These are phyloP conservation scores for Mycena crocata DNA, from an alignment of 768 basidiomycete species.

Conservation along the genomic window DNA sequence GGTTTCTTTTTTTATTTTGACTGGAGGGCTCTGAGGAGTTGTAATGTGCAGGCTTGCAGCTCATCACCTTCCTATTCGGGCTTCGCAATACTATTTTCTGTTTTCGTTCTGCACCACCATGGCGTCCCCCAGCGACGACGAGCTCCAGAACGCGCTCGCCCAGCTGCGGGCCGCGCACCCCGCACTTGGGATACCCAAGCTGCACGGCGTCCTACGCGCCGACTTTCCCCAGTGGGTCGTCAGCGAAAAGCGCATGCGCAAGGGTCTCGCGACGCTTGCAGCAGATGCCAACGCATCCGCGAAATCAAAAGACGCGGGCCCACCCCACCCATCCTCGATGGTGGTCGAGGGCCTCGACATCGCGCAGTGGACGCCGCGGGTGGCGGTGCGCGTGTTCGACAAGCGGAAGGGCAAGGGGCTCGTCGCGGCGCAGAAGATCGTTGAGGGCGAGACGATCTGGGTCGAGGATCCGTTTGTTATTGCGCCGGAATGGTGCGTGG, in stretches of 20 bases:
- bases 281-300: not conserved
- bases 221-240: slow-evolving; percentile 51
- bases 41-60: no score
- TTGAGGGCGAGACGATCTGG: slow-evolving; percentile 83
- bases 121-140: slow-evolving; percentile 67
- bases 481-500: slow-evolving; percentile 80
- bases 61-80: no score
- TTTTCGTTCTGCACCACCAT: not conserved
- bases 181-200: slow-evolving; percentile 30
- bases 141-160: slow-evolving; percentile 66
- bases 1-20: no score
- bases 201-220: not conserved
- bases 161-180: slow-evolving; percentile 69
- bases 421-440: slow-evolving; percentile 74
- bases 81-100: no score
- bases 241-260: slow-evolving; percentile 85
- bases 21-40: no score
- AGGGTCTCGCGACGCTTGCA: slow-evolving; percentile 60
- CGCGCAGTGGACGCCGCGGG: slow-evolving; percentile 68
- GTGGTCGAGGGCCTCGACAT: slow-evolving; percentile 75
- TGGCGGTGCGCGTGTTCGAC: slow-evolving; percentile 76
- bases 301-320: slow-evolving; percentile 18
- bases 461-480: slow-evolving; percentile 85
- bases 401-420: slow-evolving; percentile 86
- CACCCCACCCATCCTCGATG: slow-evolving; percentile 33